Percentiles rank a stretch among this genome's conserved stretches.
These are phyloP conservation scores for Lentinula guzmanii DNA, from an alignment of 768 basidiomycete genomes.

Conservation along the genomic window DNA sequence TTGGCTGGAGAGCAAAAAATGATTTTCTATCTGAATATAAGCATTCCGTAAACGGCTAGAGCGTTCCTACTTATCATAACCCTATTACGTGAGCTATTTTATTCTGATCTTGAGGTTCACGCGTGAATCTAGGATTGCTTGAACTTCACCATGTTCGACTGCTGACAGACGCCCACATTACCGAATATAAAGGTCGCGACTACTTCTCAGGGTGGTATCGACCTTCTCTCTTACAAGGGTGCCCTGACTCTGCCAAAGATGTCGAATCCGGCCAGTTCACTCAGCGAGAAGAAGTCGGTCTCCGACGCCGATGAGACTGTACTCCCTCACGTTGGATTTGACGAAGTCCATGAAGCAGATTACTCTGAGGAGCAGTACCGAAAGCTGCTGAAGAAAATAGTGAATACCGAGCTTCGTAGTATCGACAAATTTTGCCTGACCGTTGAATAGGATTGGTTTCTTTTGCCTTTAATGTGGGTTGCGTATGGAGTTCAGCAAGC, in stretches of 20 bases:
- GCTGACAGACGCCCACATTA: background rate
- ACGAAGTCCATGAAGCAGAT: constrained; percentile 1
- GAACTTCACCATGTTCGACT: background rate
- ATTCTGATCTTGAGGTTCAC: background rate
- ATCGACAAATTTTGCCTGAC: background rate
- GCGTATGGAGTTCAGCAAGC: constrained; percentile 9
- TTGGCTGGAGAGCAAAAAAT: background rate
- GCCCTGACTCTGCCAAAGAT: background rate
- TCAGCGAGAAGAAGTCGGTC: constrained; percentile 5
- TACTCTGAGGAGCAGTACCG: constrained; percentile 6
- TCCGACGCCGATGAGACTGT: background rate
- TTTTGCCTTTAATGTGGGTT: constrained; percentile 9
- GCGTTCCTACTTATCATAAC: background rate
- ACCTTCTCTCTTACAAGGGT: background rate
- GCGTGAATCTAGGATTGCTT: background rate
- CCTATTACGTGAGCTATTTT: background rate
- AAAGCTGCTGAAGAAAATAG: constrained; percentile 4
- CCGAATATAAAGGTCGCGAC: background rate
- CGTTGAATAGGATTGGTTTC: constrained; percentile 1
- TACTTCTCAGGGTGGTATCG: background rate
- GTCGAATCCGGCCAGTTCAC: background rate
- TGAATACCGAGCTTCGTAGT: background rate
- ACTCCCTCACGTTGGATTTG: background rate
- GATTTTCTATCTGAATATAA: background rate
- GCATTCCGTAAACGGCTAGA: background rate